Base-by-base conservation (phyloP, 352 stramenopile genomes). In the Phytophthora megakarya region DNA sequence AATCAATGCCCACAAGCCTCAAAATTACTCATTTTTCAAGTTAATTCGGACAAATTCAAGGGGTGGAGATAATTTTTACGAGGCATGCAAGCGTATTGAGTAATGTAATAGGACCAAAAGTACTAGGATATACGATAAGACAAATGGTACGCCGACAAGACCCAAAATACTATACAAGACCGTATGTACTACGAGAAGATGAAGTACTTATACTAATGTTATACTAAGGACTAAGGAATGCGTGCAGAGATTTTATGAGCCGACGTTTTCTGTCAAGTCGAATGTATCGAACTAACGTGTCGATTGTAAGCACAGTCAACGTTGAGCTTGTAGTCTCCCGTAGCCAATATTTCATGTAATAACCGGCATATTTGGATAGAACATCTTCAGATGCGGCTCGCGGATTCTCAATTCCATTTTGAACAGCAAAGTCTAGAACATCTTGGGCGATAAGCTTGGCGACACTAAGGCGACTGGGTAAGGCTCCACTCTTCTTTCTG, bases 361-460 rank as follows among this genome's bases (percentile, higher is more conserved):
- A 62, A 3, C 15, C 42, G 6, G n/a, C n/a, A 53, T 54, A 62
- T 3, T 4, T 16, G 5, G 22, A 25, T 1, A 52, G 40, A 15
- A 16, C n/a, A 46, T 10, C 42, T 3, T 53, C 21, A 1, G 19
- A 30, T 21, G 22, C 9, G 9, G 51, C 13, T 15, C 5, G 30
- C 3, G 43, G 43, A 13, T 40, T 22, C 15, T 10, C 9, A 39
- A 40, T 10, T 26, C n/a, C 22, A n/a, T 53, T 59, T 52, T 32
- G 22, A 6, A 5, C 5, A 2, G 28, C 33, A 47, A 61, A 54
- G 9, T 9, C 53, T 1, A 16, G 2, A 3, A 53, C 42, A 15
- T 61, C 53, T 53, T 53, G n/a, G 5, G 22, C 53, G 16, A 61
- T 47, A 3, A 61, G 42, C n/a, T 61, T 52, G 21, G 53, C 42